These are phyloP conservation scores for Perkinsela sp. DNA, from an alignment of 208 protist species.

Conservation along the genomic window DNA sequence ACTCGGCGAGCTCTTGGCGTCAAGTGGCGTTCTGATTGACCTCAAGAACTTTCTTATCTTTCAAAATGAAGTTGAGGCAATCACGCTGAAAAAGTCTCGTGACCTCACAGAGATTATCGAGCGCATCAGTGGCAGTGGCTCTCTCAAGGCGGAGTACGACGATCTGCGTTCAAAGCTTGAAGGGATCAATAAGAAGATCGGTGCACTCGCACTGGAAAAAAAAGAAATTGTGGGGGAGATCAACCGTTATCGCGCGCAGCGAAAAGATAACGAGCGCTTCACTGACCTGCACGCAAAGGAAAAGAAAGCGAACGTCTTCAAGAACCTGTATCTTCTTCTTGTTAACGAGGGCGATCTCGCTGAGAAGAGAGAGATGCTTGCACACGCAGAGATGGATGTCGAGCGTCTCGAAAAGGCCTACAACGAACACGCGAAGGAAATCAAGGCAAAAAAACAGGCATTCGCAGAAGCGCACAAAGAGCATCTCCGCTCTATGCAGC, in stretches of 20 bases:
- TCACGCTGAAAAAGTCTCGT: slow-evolving; percentile 71
- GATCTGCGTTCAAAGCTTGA: slow-evolving; percentile 20
- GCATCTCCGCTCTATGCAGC: slow-evolving; percentile 20
- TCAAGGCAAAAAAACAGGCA: slow-evolving; percentile 17
- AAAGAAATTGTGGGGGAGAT: slow-evolving; percentile 57
- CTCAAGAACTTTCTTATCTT: slow-evolving; percentile 80
- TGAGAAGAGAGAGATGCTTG: slow-evolving; percentile 26
- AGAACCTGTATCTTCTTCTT: slow-evolving; percentile 60
- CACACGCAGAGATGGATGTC: slow-evolving; percentile 17
- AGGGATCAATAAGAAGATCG: slow-evolving; percentile 34
- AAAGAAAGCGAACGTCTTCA: slow-evolving; percentile 18
- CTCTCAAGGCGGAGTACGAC: slow-evolving; percentile 75
- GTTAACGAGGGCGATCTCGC: slow-evolving; percentile 40
- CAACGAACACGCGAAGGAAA: slow-evolving; percentile 26
- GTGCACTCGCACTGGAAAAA: slow-evolving; percentile 47
- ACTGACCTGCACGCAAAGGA: slow-evolving; percentile 17
- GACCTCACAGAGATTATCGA: slow-evolving; percentile 87
- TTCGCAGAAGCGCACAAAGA: slow-evolving; percentile 36
- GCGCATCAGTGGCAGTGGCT: slow-evolving; percentile 65
- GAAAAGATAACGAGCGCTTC: slow-evolving; percentile 77
- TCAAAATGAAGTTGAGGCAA: slow-evolving; percentile 81
- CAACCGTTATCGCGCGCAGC: slow-evolving; percentile 72
- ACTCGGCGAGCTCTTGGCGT: slow-evolving; percentile 41
- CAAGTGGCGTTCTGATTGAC: slow-evolving; percentile 51
- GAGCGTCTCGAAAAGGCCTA: slow-evolving; percentile 23